Base-by-base conservation (phyloP, 257 asterid species). In the Salvia splendens region DNA sequence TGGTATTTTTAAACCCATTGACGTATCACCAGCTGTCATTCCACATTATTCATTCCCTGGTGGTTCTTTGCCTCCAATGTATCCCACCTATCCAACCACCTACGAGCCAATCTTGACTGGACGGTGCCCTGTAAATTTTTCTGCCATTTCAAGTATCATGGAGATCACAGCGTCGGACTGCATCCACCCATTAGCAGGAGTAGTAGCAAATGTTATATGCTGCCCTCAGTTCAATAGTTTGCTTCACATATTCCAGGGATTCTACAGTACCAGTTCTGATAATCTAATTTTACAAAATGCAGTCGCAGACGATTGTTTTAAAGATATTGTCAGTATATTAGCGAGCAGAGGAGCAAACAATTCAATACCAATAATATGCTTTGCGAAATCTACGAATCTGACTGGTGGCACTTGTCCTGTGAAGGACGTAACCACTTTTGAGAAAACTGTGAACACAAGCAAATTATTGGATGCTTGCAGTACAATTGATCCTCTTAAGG, bases 381-480 rank as follows among this genome's bases (percentile, higher is more conserved):
- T 93, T 24, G 77, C 80, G 3, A 88, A 87, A 64, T 83, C 99
- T 20, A 70, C 82, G 2, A 86, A 94, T 78, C 89, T 94, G 47
- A 94, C 97, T 15, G 96, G 95, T 63, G 96, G 95, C 42, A 85
- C 96, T n/a, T 94, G 97, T 82, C 99, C 97, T 12, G 95, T 94
- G 61, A 94, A 87, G 85, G 96, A 88, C 52, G 53, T 82, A 32
- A 46, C 73, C 20, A 82, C 85, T 64, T 94, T 94, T 69, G 97
- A 94, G 87, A 87, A 77, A 74, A 72, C 73, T 3, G 95, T 91
- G 78, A 94, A 94, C 80, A 84, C 96, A 10, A 91, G 95, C 82
- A 87, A 89, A 79, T 70, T 94, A 47, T 79, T 94, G 69, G 96
- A 88, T 73, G 87, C 96, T 52, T 94, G 99, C 81, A 84, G 89